Conservation (phyloP, 1,139 yeast genomes). For the Yamadazyma atlantica region DNA sequence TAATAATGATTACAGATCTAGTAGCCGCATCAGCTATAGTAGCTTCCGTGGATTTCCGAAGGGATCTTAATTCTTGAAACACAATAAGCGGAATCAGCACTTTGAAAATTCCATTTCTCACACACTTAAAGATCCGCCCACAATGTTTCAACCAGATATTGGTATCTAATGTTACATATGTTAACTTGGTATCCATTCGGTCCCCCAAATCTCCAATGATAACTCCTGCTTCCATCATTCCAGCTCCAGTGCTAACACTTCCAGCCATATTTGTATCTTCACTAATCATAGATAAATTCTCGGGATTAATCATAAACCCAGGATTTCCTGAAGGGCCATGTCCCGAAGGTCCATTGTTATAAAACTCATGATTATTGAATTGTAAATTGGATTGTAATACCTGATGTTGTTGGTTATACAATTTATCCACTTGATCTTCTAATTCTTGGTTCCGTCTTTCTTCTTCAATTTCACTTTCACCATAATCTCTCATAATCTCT, state of each 20-base stretch:
- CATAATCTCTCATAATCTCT: constrained; percentile 6
- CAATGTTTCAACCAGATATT: constrained; percentile 82
- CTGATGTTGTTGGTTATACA: constrained; percentile 16
- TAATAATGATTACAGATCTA: constrained; percentile 68
- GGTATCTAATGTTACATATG: constrained; percentile 70
- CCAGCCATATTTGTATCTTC: constrained; percentile 8
- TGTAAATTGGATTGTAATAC: constrained; percentile 11
- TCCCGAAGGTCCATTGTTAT: constrained; percentile 15
- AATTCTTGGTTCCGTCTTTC: constrained; percentile 16
- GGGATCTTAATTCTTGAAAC: constrained; percentile 74
- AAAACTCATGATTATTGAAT: constrained; percentile 21
- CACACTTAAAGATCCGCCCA: constrained; percentile 71
- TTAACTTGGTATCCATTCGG: constrained; percentile 53
- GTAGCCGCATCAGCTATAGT: constrained; percentile 81
- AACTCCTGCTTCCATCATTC: constrained; percentile 5
- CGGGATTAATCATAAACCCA: constrained; percentile 22
- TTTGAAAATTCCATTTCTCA: constrained; percentile 57
- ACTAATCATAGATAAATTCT: constrained; percentile 16
- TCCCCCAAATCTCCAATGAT: constrained; percentile 45
- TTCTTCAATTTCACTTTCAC: constrained; percentile 9
- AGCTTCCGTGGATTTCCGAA: constrained; percentile 71
- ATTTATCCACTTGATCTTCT: constrained; percentile 21
- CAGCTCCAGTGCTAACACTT: background rate
- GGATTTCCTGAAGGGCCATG: background rate
- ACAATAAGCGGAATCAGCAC: constrained; percentile 69